Percentiles rank a stretch among this genome's conserved stretches.
These are phyloP conservation scores for Arabidopsis suecica DNA, from an alignment of 345 rosid genomes.

Conservation along the genomic window DNA sequence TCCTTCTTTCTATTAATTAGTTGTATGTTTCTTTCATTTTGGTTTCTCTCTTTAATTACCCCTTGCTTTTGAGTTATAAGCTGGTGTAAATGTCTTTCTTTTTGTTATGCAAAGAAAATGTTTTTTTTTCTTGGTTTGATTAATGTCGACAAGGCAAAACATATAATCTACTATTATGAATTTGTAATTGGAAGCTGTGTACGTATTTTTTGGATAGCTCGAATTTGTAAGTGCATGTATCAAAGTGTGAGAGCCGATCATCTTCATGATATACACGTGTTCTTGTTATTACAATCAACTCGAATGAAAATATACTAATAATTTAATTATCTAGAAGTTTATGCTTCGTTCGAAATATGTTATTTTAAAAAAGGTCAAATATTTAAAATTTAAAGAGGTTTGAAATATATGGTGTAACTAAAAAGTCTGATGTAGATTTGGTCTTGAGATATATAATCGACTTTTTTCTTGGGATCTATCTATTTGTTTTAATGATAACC, in stretches of 20 bases:
- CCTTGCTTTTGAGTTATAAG: conserved; percentile 22
- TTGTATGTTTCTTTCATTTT: background rate
- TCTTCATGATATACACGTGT: background rate
- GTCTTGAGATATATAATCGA: conserved; percentile 14
- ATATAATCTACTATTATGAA: conserved; percentile 7
- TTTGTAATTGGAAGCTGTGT: conserved; percentile 24
- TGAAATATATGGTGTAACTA: conserved; percentile 24
- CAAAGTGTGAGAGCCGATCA: conserved; percentile 22
- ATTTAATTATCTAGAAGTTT: background rate
- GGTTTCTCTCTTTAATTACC: background rate
- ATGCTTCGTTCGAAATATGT: conserved; percentile 2
- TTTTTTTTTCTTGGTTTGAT: conserved; percentile 9
- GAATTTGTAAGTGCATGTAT: conserved; percentile 17
- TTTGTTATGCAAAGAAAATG: conserved; percentile 16
- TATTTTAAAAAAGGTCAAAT: conserved; percentile 1
- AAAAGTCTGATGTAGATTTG: conserved; percentile 39
- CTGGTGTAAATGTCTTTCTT: conserved; percentile 31
- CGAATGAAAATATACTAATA: background rate
- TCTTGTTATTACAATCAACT: conserved; percentile 13
- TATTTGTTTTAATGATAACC: conserved; percentile 17
- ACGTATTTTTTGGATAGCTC: background rate
- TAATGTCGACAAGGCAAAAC: conserved; percentile 14
- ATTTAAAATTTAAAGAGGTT: background rate
- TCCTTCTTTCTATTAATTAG: background rate
- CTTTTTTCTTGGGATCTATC: conserved; percentile 3